Conservation (phyloP, 2,329 filamentous ascomycete species). For the Ceratocystis diversiconidia region DNA sequence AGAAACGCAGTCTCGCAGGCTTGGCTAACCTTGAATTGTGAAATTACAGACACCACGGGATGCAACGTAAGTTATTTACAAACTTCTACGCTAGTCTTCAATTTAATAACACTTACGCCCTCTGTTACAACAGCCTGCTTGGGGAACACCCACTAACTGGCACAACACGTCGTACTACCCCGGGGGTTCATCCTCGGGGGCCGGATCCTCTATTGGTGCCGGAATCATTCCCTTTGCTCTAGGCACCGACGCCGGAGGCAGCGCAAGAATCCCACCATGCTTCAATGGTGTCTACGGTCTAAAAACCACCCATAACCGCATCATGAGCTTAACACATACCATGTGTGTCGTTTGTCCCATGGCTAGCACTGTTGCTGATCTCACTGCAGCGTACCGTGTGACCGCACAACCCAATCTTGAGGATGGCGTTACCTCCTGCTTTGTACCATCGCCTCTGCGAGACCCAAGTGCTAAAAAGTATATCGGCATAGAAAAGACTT, state of each 20-base stretch:
- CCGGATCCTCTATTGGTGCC: slow-evolving; percentile 52
- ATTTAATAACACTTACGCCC: background rate
- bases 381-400: slow-evolving; percentile 67
- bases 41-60: slow-evolving; percentile 53
- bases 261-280: slow-evolving; percentile 55
- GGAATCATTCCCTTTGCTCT: slow-evolving; percentile 63
- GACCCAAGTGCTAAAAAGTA: slow-evolving; percentile 36
- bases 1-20: background rate
- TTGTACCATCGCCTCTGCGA: slow-evolving; percentile 42
- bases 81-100: background rate
- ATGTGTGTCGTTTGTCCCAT: slow-evolving; percentile 59
- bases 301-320: slow-evolving; percentile 62
- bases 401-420: slow-evolving; percentile 59
- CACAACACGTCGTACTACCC: slow-evolving; percentile 64
- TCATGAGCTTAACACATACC: slow-evolving; percentile 40
- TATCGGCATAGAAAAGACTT: slow-evolving; percentile 55
- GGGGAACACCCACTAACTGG: slow-evolving; percentile 65
- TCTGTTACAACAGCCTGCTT: slow-evolving; percentile 33
- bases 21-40: background rate
- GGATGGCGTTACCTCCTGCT: slow-evolving; percentile 45
- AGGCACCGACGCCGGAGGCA: slow-evolving; percentile 64
- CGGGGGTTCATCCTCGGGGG: slow-evolving; percentile 68
- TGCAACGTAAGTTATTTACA: slow-evolving; percentile 44
- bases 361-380: slow-evolving; percentile 59
- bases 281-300: slow-evolving; percentile 74